Evolutionary conservation across 768 basidiomycete species (phyloP).

Genomic region (Dendrothele bispora): DNA sequence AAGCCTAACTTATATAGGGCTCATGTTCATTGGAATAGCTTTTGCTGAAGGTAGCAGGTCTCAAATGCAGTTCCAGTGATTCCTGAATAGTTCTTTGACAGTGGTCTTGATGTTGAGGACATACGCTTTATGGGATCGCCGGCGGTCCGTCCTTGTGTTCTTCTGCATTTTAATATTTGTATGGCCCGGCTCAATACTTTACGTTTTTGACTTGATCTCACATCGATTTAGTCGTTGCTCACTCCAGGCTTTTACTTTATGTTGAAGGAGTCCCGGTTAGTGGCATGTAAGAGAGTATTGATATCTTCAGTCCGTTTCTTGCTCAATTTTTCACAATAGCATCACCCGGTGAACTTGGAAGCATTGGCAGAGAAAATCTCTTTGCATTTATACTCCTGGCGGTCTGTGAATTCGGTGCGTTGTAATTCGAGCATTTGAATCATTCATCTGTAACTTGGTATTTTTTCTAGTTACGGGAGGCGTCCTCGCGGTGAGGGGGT

Average conservation of each 20-base stretch:
- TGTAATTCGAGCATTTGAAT: not conserved
- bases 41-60: not conserved
- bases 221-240: not conserved
- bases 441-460: not conserved
- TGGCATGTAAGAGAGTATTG: not conserved
- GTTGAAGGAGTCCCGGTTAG: not conserved
- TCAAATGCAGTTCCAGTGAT: not conserved
- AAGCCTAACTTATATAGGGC: too few relatives aligned
- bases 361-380: too few relatives aligned
- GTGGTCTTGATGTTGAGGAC: constrained; percentile 42
- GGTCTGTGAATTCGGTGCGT: not conserved
- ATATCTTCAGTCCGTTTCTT: not conserved
- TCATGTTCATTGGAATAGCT: not conserved
- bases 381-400: not conserved
- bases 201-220: not conserved
- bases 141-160: constrained; percentile 29
- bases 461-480: constrained; percentile 15
- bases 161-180: constrained; percentile 26
- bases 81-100: constrained; percentile 8
- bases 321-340: not conserved
- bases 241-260: not conserved
- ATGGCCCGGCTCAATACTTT: constrained; percentile 7
- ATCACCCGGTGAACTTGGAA: not conserved
- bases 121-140: constrained; percentile 44
- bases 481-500: constrained; percentile 36